phyloP scores from a whole-genome alignment of 352 stramenopile genomes.

The Globisporangium megalacanthum region DNA sequence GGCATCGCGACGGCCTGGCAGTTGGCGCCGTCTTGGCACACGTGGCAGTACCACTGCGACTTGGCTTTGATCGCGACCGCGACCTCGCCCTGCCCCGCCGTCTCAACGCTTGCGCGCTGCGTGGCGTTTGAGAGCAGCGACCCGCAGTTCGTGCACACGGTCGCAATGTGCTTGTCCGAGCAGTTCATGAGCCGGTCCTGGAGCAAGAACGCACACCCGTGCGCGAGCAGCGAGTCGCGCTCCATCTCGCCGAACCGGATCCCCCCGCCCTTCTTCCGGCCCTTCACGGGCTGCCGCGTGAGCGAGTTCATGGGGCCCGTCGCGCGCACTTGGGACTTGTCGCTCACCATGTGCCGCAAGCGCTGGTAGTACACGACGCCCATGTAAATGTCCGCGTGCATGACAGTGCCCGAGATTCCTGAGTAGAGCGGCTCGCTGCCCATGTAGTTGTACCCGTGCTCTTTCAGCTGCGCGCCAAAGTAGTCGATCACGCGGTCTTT shows the following conservation, averaged over 20 bases:
- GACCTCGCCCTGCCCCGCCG: conserved; percentile 74
- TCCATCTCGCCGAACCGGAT: conserved; percentile 99
- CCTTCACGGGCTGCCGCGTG: conserved; percentile 99
- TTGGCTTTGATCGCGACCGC: conserved; percentile 86
- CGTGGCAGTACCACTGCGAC: conserved; percentile 81
- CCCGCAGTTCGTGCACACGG: conserved; percentile 93
- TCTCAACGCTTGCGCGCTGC: conserved; percentile 78
- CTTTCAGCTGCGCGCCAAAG: conserved; percentile 97
- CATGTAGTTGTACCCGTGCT: conserved; percentile 98
- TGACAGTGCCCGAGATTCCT: conserved; percentile 96
- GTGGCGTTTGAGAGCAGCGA: conserved; percentile 84
- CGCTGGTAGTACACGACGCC: conserved; percentile 99
- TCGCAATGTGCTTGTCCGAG: conserved; percentile 98
- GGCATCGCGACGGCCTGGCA: conserved; percentile 95
- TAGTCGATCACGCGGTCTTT: conserved; percentile 98
- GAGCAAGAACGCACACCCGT: conserved; percentile 96
- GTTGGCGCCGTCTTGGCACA: conserved; percentile 84
- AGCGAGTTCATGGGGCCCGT: conserved; percentile 98
- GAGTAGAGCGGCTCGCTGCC: conserved; percentile 99
- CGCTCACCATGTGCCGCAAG: conserved; percentile 99
- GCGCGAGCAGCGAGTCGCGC: conserved; percentile 97
- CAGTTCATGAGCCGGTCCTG: conserved; percentile 98
- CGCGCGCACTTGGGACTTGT: conserved; percentile 99
- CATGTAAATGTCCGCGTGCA: conserved; percentile 99
- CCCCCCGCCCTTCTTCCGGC: conserved; percentile 98